These are phyloP conservation scores for Colletotrichum karsti DNA, from an alignment of 2,329 filamentous ascomycete genomes.

Conservation along the genomic window DNA sequence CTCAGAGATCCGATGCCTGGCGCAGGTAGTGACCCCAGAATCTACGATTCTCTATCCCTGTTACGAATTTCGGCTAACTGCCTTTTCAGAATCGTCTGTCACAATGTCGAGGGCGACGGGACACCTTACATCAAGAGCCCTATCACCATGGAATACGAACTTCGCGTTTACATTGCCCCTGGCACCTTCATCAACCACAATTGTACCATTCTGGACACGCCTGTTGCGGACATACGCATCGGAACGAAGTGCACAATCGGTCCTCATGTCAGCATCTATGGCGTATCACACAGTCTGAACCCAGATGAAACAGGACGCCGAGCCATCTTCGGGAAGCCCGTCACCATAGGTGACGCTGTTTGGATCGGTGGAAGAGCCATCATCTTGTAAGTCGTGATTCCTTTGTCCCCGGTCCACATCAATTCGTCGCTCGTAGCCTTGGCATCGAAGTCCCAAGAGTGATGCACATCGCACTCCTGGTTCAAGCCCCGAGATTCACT, in stretches of 20 bases:
- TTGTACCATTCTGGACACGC: constrained; percentile 44
- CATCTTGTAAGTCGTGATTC: constrained; percentile 40
- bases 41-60: neutral
- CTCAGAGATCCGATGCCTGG: neutral
- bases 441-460: too few species aligned
- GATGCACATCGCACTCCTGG: too few species aligned
- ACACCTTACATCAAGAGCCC: constrained; percentile 36
- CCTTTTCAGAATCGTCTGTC: neutral
- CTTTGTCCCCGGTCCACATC: neutral
- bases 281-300: constrained; percentile 37
- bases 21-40: constrained; percentile 4
- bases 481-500: accelerated
- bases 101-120: neutral
- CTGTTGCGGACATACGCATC: constrained; percentile 42
- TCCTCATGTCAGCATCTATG: constrained; percentile 39
- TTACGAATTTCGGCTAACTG: neutral
- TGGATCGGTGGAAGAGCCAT: constrained; percentile 47
- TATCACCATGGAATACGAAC: constrained; percentile 42
- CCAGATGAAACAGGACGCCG: constrained; percentile 32
- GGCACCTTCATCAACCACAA: constrained; percentile 42
- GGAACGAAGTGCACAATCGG: constrained; percentile 41
- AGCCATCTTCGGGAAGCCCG: constrained; percentile 37
- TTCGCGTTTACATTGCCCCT: constrained; percentile 38
- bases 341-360: constrained; percentile 46
- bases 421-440: too few species aligned